Base-by-base conservation (phyloP, 2,329 filamentous ascomycete genomes). In the Exserohilum rostratum region DNA sequence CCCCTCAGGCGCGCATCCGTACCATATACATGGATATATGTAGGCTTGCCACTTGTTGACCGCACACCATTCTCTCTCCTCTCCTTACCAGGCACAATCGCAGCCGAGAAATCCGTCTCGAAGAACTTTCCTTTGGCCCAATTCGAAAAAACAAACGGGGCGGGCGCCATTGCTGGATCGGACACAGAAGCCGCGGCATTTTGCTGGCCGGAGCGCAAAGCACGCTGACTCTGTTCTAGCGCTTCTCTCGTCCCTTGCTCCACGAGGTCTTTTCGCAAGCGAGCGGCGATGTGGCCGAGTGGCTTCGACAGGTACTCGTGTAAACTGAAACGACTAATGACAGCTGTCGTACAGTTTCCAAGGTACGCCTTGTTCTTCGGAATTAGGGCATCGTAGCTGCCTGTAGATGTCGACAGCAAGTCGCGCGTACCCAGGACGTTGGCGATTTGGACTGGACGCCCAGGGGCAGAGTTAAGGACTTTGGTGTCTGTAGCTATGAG, bases 401-500 rank as follows among this genome's bases (percentile, higher is more conserved):
- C 13, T 6, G 44, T n/a, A 27, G 30, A 18, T 44, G 39, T 65
- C 27, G 45, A 50, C 3, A 55, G 12, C 6, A 70, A 6, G 10
- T 62, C 53, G 34, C 67, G 68, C 55, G 68, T 52, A 22, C 60
- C 64, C 44, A 69, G 56, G 18, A 68, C 61, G 40, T 71, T 73
- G 46, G 67, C 46, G 31, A 69, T 20, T 6, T 53, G 46, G 40
- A 72, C 38, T 11, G 59, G 62, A 9, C 57, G 61, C 1, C 27
- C 10, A 11, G 38, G n/a, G 15, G 34, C 17, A 17, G 50, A 46
- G 17, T 43, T 12, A 10, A 42, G 22, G 6, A 59, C 33, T 1
- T 31, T 53, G 7, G 61, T 55, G n/a, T 58, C 38, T 11, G 57
- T 45, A 30, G 49, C 29, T 6, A 54, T 18, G 11, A 58, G 35